These are phyloP conservation scores for Maudiozyma turicensis DNA, from an alignment of 805 yeast species.

Conservation along the genomic window DNA sequence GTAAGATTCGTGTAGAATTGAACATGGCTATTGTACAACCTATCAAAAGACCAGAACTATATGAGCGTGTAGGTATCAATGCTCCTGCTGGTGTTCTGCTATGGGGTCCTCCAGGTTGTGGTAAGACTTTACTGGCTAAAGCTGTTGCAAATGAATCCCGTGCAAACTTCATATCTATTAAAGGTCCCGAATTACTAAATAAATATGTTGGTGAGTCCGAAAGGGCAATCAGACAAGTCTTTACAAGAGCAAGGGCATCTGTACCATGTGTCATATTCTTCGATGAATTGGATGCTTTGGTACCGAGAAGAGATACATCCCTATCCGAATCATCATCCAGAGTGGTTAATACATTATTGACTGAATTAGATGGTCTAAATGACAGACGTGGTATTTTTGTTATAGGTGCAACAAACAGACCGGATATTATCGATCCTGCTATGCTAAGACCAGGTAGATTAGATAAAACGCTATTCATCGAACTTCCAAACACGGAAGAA, in stretches of 20 bases:
- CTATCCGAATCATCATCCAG: constrained; percentile 84
- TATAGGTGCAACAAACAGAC: constrained; percentile 93
- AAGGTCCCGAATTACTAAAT: constrained; percentile 91
- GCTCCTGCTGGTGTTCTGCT: constrained; percentile 95
- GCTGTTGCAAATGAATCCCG: constrained; percentile 97
- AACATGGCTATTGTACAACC: constrained; percentile 98
- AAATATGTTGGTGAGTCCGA: constrained; percentile 96
- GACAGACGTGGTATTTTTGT: constrained; percentile 91
- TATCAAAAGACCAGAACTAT: constrained; percentile 82
- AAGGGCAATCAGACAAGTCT: constrained; percentile 86
- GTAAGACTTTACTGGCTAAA: constrained; percentile 90
- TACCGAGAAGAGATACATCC: constrained; percentile 85
- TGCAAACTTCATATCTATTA: constrained; percentile 90
- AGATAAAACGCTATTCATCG: constrained; percentile 87
- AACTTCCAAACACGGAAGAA: constrained; percentile 72
- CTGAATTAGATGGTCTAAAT: constrained; percentile 90
- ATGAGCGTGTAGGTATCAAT: constrained; percentile 81
- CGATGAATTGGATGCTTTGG: constrained; percentile 93
- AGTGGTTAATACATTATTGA: constrained; percentile 87
- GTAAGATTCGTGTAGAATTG: constrained; percentile 71
- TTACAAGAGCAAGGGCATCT: constrained; percentile 84
- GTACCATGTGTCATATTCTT: constrained; percentile 91
- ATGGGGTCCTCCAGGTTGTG: constrained; percentile 99
- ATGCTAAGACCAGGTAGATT: constrained; percentile 95
- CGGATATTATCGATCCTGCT: constrained; percentile 97